These are phyloP conservation scores for Cryptosporidium sp. DNA, from an alignment of 169 alveolate species.

Conservation along the genomic window DNA sequence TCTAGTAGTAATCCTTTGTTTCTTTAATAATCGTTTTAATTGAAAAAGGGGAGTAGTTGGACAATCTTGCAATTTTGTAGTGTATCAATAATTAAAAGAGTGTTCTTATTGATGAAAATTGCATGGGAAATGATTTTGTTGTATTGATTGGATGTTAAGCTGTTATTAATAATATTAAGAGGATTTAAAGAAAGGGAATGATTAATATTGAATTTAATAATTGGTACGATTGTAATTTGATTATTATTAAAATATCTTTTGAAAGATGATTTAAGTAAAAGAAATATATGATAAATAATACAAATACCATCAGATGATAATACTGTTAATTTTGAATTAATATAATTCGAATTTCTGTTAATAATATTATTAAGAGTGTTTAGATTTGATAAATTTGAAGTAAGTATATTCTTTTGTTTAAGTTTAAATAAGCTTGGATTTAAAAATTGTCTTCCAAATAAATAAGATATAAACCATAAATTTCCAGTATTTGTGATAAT, in stretches of 20 bases:
- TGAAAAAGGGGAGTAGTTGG: conserved; percentile 21
- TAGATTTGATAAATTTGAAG: not conserved
- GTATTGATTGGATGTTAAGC: conserved; percentile 16
- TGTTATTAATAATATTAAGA: conserved; percentile 40
- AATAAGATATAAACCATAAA: conserved; percentile 46
- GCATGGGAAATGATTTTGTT: conserved; percentile 5
- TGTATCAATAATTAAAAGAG: conserved; percentile 38
- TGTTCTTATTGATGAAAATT: conserved; percentile 10
- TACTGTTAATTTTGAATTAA: conserved; percentile 43
- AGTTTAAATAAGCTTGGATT: conserved; percentile 27
- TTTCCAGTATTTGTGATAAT: conserved; percentile 15
- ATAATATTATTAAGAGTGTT: not conserved
- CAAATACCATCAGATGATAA: conserved; percentile 47
- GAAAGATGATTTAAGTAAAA: not conserved
- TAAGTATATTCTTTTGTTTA: conserved; percentile 44
- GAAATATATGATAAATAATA: conserved; percentile 10
- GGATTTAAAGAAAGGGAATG: conserved; percentile 39
- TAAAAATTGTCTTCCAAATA: conserved; percentile 27
- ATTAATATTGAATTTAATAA: not conserved
- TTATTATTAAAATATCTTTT: not conserved
- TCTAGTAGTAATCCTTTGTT: not conserved
- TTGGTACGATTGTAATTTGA: conserved; percentile 9
- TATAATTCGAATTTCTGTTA: not conserved
- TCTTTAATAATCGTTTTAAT: not conserved
- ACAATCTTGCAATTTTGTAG: conserved; percentile 38